phyloP scores from a whole-genome alignment of 1,284 basidiomycete species.

The Ganoderma resinaceum region DNA sequence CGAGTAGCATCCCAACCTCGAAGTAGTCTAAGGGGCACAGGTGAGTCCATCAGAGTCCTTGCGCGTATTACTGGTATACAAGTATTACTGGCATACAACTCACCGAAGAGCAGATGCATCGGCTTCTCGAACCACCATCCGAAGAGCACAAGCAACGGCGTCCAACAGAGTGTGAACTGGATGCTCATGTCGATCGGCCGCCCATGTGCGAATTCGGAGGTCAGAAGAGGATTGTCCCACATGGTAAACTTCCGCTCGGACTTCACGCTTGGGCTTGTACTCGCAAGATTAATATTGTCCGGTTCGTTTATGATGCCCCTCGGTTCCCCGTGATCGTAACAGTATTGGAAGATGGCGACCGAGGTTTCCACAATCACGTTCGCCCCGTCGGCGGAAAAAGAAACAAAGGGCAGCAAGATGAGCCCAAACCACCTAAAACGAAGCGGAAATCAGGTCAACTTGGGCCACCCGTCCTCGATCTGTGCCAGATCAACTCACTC shows the following conservation, averaged over 20 bases:
- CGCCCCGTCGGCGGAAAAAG: conserved; percentile 71
- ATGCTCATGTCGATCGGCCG: conserved; percentile 49
- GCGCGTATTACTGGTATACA: background rate
- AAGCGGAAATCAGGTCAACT: background rate
- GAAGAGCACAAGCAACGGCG: conserved; percentile 46
- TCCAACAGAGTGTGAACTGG: conserved; percentile 50
- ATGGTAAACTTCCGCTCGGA: background rate
- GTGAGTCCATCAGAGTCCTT: no score
- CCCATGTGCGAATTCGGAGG: conserved; percentile 42
- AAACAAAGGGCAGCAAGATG: conserved; percentile 70
- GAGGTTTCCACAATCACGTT: conserved; percentile 57
- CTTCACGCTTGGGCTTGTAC: no score
- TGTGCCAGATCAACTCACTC: conserved; percentile 49
- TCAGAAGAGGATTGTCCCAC: background rate
- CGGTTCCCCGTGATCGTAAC: conserved; percentile 19
- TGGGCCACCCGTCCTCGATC: background rate
- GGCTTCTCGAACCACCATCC: conserved; percentile 46
- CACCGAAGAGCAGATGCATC: conserved; percentile 49
- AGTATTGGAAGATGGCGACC: conserved; percentile 42
- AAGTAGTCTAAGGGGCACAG: conserved; percentile 49
- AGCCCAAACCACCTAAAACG: conserved; percentile 69
- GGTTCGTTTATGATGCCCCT: background rate
- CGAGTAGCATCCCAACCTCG: conserved; percentile 67
- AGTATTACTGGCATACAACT: conserved; percentile 14
- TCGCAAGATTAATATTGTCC: background rate